Conservation (phyloP, 1,284 basidiomycete species). For the Puccinia triticina region DNA sequence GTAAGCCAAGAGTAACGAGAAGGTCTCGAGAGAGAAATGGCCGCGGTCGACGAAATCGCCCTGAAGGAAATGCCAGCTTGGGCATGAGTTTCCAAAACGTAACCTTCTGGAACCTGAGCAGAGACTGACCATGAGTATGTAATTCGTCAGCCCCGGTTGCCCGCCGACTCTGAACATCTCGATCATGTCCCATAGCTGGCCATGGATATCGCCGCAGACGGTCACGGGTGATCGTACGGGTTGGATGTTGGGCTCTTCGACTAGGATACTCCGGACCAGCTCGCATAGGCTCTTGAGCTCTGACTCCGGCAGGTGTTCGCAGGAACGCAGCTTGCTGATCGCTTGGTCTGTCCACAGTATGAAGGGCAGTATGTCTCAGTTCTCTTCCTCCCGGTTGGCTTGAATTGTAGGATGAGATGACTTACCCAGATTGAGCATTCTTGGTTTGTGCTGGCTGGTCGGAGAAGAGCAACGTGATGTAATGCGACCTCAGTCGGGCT, state of each 20-base stretch:
- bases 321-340: constrained; percentile 72
- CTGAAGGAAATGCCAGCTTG: constrained; percentile 63
- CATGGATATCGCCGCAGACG: constrained; percentile 91
- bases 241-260: constrained; percentile 95
- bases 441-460: no score
- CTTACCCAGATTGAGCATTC: constrained; percentile 13
- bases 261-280: constrained; percentile 77
- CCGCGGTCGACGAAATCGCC: constrained; percentile 97
- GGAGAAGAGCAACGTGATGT: no score
- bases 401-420: background rate
- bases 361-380: background rate
- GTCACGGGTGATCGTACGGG: constrained; percentile 88
- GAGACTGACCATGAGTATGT: constrained; percentile 86
- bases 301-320: constrained; percentile 81
- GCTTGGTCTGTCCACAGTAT: constrained; percentile 49
- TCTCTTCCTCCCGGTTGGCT: background rate
- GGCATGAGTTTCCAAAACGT: background rate
- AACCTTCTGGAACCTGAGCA: background rate
- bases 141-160: constrained; percentile 82
- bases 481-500: no score
- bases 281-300: constrained; percentile 91
- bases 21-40: constrained; percentile 93
- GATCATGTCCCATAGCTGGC: constrained; percentile 92
- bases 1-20: constrained; percentile 81
- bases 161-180: constrained; percentile 89